These are phyloP conservation scores for Metschnikowia arizonensis DNA, from an alignment of 805 yeast genomes.

Conservation along the genomic window DNA sequence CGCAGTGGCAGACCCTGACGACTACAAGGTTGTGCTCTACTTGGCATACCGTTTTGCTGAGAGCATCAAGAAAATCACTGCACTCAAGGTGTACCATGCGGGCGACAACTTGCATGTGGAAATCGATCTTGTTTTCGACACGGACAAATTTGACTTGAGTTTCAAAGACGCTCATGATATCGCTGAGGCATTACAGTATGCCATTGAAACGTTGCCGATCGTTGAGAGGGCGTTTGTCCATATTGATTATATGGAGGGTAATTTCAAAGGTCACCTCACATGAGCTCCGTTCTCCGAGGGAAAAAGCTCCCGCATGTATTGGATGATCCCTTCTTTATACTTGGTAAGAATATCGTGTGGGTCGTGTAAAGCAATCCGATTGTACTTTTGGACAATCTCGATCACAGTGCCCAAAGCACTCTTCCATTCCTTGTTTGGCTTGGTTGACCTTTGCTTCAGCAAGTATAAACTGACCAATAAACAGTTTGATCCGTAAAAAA, in stretches of 20 bases:
- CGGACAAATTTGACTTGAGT: slow-evolving; percentile 41
- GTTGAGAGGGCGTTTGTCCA: slow-evolving; percentile 84
- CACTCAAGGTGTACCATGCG: slow-evolving; percentile 68
- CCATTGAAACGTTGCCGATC: slow-evolving; percentile 69
- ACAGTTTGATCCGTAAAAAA: slow-evolving; percentile 39
- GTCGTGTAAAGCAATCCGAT: slow-evolving; percentile 25
- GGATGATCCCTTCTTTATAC: slow-evolving; percentile 24
- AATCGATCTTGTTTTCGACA: slow-evolving; percentile 58
- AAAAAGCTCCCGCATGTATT: slow-evolving; percentile 10
- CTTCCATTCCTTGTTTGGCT: slow-evolving; percentile 1
- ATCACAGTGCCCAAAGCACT: slow-evolving; percentile 16
- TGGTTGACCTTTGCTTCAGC: slow-evolving; percentile 1
- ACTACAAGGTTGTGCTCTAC: slow-evolving; percentile 64
- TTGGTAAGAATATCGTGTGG: slow-evolving; percentile 29
- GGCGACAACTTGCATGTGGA: slow-evolving; percentile 77
- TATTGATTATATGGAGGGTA: slow-evolving; percentile 56
- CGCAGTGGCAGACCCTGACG: slow-evolving; percentile 57
- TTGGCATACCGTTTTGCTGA: slow-evolving; percentile 66
- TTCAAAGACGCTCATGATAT: slow-evolving; percentile 73
- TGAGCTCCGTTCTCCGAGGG: slow-evolving; percentile 11
- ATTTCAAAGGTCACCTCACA: slow-evolving; percentile 39
- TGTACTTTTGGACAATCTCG: slow-evolving; percentile 26
- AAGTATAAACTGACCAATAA: slow-evolving; percentile 26
- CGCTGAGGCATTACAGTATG: slow-evolving; percentile 78
- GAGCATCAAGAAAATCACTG: slow-evolving; percentile 58